Evolutionary conservation across 257 asterid genomes (phyloP), one percentile per base, ranked within the genome.

Genomic region (Haberlea rhodopensis): DNA sequence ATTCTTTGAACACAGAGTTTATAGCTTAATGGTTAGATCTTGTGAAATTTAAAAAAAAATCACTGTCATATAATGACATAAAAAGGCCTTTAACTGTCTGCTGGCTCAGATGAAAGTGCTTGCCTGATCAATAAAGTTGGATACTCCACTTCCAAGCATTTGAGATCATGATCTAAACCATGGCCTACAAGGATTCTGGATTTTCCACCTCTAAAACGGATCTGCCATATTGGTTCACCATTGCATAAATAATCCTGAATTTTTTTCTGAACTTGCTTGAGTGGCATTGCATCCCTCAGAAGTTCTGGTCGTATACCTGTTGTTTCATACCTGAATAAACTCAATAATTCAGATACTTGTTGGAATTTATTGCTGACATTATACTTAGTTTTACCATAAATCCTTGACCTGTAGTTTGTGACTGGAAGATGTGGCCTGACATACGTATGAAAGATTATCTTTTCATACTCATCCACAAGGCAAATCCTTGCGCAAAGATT

Each of bases 401-500:
- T 5, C 22, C 11, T 0, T 68, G 72, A 88, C 98, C 98, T 86
- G 62, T 80, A 91, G 72, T 82, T 88, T 29, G 96, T 89, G 66
- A 91, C 92, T 1, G 85, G 82, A 73, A 88, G 81, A 54, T 75
- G 76, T 53, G 96, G 96, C 70, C 85, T 91, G 71, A 91, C 81
- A 65, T 91, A 86, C 22, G 92, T 37, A 26, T 91, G 95, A 59
- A 91, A 87, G 67, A 91, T 77, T 16, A 83, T 76, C 69, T 71
- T 83, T 60, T 91, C 96, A 55, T 61, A 16, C 75, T 91, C 96
- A 71, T 89, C 96, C 55, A 79, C 24, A 49, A 90, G 82, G 76
- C 96, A 91, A 48, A 91, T 80, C 74, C 98, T 80, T 43, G 85
- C 96, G 60, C 98, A 91, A 61, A 89, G 90, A 77, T 89, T 96